Conservation (phyloP, 352 stramenopile genomes). For the Globisporangium abappressorium region DNA sequence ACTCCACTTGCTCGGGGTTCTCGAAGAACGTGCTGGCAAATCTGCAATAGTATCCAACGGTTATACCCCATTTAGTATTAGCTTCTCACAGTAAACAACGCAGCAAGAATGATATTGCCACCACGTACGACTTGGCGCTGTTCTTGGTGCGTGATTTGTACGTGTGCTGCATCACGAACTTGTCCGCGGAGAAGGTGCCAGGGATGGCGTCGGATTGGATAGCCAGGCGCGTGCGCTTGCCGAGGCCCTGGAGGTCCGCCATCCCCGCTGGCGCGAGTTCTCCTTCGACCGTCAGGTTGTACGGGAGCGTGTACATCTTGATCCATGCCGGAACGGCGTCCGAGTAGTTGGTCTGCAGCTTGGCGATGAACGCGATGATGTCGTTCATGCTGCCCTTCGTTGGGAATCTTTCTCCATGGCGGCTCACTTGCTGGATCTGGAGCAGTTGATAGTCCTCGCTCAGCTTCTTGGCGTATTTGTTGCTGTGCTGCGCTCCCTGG, state of each 20-base stretch:
- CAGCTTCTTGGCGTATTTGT: neutral
- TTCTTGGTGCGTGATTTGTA: conserved; percentile 49
- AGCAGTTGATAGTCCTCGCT: conserved; percentile 21
- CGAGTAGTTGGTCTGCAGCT: conserved; percentile 45
- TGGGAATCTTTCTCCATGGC: conserved; percentile 57
- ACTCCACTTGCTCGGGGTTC: conserved; percentile 43
- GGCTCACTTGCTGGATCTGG: conserved; percentile 53
- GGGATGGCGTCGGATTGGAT: conserved; percentile 13
- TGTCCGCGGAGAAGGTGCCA: conserved; percentile 25
- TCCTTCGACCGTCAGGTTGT: conserved; percentile 52
- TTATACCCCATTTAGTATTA: neutral
- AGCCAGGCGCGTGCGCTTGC: conserved; percentile 28
- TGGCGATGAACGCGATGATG: conserved; percentile 42
- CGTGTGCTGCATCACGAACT: conserved; percentile 57
- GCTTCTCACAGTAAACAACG: neutral
- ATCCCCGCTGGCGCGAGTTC: conserved; percentile 34
- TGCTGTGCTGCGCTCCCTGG: conserved; percentile 14
- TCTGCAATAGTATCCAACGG: conserved; percentile 17
- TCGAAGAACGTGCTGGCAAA: conserved; percentile 54
- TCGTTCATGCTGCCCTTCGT: conserved; percentile 46
- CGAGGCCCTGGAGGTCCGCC: conserved; percentile 37
- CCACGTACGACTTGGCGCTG: conserved; percentile 49
- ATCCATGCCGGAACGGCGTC: conserved; percentile 46
- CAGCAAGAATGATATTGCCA: neutral
- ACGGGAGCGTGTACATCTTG: conserved; percentile 50